These are phyloP conservation scores for Coffea eugenioides DNA, from an alignment of 257 asterid genomes.

Conservation along the genomic window DNA sequence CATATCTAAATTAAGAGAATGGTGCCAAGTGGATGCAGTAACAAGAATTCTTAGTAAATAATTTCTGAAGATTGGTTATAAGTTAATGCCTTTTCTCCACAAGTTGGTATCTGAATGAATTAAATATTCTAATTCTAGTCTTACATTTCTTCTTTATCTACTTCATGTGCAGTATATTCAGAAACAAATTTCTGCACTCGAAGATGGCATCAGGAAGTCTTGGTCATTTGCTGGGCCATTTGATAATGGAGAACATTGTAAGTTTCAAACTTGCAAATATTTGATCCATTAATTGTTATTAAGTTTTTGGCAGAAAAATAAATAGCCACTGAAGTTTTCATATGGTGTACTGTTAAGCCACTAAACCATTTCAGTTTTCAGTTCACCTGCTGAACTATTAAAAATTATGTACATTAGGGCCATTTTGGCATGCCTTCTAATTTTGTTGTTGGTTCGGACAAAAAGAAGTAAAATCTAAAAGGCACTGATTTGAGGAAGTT, in stretches of 20 bases:
- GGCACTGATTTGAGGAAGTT: neutral
- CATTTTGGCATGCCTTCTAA: neutral
- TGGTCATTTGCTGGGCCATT: slow-evolving; percentile 59
- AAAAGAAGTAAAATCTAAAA: neutral
- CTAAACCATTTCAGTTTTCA: neutral
- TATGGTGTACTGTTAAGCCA: neutral
- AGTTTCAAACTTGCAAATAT: slow-evolving; percentile 36
- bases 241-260: slow-evolving; percentile 44
- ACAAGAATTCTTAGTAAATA: neutral
- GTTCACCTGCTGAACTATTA: neutral
- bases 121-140: neutral
- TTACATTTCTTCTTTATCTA: neutral
- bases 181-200: slow-evolving; percentile 64
- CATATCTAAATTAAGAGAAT: neutral
- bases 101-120: neutral
- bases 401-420: neutral
- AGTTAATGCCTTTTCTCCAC: neutral
- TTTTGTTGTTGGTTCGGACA: neutral
- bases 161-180: slow-evolving; percentile 73
- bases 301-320: neutral
- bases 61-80: neutral
- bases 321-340: neutral
- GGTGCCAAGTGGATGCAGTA: neutral
- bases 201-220: slow-evolving; percentile 80
- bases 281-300: neutral